Evolutionary conservation across 257 asterid species (phyloP), one percentile per base, ranked within the genome.

Genomic region (Eucommia ulmoides): DNA sequence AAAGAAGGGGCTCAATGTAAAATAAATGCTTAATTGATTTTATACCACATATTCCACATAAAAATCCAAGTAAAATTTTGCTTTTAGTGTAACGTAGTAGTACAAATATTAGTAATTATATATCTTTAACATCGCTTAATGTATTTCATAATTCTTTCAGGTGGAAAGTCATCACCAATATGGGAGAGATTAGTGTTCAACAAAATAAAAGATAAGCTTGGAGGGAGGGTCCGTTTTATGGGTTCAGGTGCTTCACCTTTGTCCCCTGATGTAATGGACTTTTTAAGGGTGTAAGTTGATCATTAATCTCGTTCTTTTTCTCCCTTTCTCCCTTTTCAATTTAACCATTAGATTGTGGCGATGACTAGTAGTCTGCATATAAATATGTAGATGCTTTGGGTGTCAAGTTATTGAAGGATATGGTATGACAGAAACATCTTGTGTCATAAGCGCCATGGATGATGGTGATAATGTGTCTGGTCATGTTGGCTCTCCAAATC

Each of bases 341-440:
- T n/a, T n/a, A n/a, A n/a, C n/a, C n/a, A n/a, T n/a, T n/a, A n/a
- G n/a, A n/a, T n/a, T n/a, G n/a, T n/a, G n/a, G n/a, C n/a, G n/a
- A n/a, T n/a, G n/a, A n/a, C n/a, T n/a, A n/a, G n/a, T n/a, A n/a
- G n/a, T n/a, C n/a, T n/a, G n/a, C n/a, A n/a, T n/a, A n/a, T n/a
- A n/a, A n/a, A n/a, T n/a, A n/a, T 60, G 25, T 65, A 88, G 97
- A 76, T 84, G 97, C 66, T 88, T 84, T 65, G 94, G 97, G 67
- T 80, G 96, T 59, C 78, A 45, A 55, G 89, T 84, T 41, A 50
- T 68, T 60, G 97, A 88, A 76, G 97, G 96, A 51, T 88, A 88
- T 67, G 97, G 97, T 42, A 88, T 88, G 97, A 88, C 97, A 21
- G 97, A 88, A 65, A 65, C 93, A 50, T 84, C 97, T n/a, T 84